Evolutionary conservation across 352 stramenopile species (phyloP).

Genomic region (Phytopythium boreale): DNA sequence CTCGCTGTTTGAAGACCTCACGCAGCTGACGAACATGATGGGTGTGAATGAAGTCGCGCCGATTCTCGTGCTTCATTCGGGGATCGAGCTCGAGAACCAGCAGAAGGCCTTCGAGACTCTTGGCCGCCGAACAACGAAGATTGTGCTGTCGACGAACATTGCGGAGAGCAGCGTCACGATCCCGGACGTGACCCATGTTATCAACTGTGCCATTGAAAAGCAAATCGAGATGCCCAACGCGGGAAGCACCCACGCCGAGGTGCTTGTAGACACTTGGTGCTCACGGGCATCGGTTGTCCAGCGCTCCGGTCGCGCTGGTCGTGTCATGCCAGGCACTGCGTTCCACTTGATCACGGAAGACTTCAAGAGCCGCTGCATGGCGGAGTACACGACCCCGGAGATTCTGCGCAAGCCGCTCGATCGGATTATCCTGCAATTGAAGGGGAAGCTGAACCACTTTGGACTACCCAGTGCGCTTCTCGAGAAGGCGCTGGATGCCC

Average conservation of each 20-base stretch:
- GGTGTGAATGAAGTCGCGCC: slow-evolving; percentile 25
- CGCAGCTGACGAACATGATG: slow-evolving; percentile 15
- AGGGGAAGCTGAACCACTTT: slow-evolving; percentile 68
- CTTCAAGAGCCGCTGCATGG: slow-evolving; percentile 68
- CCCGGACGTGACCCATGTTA: slow-evolving; percentile 89
- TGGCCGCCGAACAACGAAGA: slow-evolving; percentile 65
- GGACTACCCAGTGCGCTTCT: slow-evolving; percentile 68
- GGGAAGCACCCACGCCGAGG: slow-evolving; percentile 57
- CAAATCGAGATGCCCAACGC: slow-evolving; percentile 83
- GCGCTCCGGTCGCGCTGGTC: slow-evolving; percentile 87
- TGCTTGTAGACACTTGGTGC: slow-evolving; percentile 90
- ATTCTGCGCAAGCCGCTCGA: slow-evolving; percentile 81
- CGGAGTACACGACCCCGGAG: slow-evolving; percentile 78
- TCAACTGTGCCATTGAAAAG: slow-evolving; percentile 85
- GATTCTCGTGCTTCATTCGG: slow-evolving; percentile 67
- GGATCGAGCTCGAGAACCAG: slow-evolving; percentile 73
- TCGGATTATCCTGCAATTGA: slow-evolving; percentile 75
- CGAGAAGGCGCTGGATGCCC: slow-evolving; percentile 60
- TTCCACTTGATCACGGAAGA: slow-evolving; percentile 88
- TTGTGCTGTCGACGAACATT: slow-evolving; percentile 97
- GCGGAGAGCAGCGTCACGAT: slow-evolving; percentile 97
- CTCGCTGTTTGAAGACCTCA: slow-evolving; percentile 75
- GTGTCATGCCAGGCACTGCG: slow-evolving; percentile 89
- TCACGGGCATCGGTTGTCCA: slow-evolving; percentile 90
- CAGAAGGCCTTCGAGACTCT: slow-evolving; percentile 62